Percentiles rank a stretch among this genome's conserved stretches.
These are phyloP conservation scores for Tuber aestivum DNA, from an alignment of 495 filamentous ascomycete species.

Conservation along the genomic window DNA sequence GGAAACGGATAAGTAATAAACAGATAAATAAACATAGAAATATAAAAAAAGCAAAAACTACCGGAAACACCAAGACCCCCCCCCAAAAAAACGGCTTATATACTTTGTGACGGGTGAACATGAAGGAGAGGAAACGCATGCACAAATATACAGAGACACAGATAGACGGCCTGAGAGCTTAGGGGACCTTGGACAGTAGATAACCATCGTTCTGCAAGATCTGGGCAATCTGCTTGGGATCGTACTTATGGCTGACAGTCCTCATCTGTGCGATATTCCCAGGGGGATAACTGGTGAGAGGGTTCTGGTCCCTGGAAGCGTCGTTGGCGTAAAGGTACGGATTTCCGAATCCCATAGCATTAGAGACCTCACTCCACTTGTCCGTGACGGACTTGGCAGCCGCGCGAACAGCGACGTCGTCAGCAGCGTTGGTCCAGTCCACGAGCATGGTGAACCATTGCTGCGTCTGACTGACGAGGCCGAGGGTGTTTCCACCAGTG, in stretches of 20 bases:
- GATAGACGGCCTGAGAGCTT: not conserved
- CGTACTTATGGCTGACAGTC: slow-evolving; percentile 46
- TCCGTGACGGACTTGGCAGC: slow-evolving; percentile 8
- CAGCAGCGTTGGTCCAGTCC: slow-evolving; percentile 15
- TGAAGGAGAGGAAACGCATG: not conserved
- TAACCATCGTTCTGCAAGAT: slow-evolving; percentile 37
- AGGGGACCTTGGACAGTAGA: slow-evolving; percentile 5
- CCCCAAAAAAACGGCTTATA: not conserved
- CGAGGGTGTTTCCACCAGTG: slow-evolving; percentile 11
- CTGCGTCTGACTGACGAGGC: slow-evolving; percentile 10
- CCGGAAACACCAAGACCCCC: not conserved
- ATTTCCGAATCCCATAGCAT: slow-evolving; percentile 20
- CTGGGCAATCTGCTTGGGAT: slow-evolving; percentile 45
- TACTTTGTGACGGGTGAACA: not conserved
- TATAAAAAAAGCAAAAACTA: not conserved
- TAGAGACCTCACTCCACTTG: slow-evolving; percentile 7
- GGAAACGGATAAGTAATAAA: not conserved
- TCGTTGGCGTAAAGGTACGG: slow-evolving; percentile 44
- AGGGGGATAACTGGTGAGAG: slow-evolving; percentile 45
- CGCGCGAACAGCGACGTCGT: slow-evolving; percentile 13
- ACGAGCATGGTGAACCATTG: slow-evolving; percentile 12
- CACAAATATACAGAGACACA: not conserved
- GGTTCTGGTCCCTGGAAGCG: slow-evolving; percentile 45
- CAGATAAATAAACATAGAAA: not conserved
- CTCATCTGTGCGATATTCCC: slow-evolving; percentile 43